Conservation (phyloP, 192 early-diverging fungal genomes). For the Backusella circina region DNA sequence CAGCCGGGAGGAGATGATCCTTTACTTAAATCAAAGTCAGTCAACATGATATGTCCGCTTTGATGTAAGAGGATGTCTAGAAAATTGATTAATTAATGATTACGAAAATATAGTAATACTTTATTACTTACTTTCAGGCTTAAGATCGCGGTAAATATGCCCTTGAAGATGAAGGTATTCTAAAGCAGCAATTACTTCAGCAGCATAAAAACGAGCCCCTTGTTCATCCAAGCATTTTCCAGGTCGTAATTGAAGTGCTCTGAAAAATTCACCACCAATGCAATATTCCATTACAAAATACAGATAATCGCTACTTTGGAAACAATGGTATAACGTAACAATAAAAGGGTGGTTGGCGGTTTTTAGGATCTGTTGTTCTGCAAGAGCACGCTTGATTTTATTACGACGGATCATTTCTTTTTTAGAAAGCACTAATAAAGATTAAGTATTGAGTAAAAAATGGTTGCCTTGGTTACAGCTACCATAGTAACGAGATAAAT, state of each 20-base stretch:
- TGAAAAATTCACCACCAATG: slow-evolving; percentile 85
- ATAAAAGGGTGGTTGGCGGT: slow-evolving; percentile 91
- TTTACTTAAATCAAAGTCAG: slow-evolving; percentile 98
- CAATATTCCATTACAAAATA: slow-evolving; percentile 91
- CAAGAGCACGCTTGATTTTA: slow-evolving; percentile 96
- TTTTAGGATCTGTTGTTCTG: slow-evolving; percentile 80
- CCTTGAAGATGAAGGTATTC: slow-evolving; percentile 97
- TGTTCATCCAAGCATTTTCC: slow-evolving; percentile 89
- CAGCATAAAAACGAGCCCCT: slow-evolving; percentile 95
- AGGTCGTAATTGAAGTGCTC: slow-evolving; percentile 83
- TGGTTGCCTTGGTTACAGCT: neutral
- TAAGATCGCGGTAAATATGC: slow-evolving; percentile 97
- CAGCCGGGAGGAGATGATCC: slow-evolving; percentile 79
- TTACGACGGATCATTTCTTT: slow-evolving; percentile 97
- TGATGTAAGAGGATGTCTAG: slow-evolving; percentile 85
- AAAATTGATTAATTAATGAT: neutral
- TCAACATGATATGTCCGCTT: slow-evolving; percentile 97
- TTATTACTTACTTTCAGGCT: slow-evolving; percentile 84
- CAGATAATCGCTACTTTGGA: slow-evolving; percentile 81
- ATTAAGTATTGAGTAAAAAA: neutral
- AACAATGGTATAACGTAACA: slow-evolving; percentile 83
- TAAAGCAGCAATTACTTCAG: slow-evolving; percentile 91
- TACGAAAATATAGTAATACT: no score
- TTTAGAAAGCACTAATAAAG: slow-evolving; percentile 63
- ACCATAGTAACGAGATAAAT: neutral